Evolutionary conservation across 2,329 filamentous ascomycete genomes (phyloP).

Genomic region (Fusarium temperatum): DNA sequence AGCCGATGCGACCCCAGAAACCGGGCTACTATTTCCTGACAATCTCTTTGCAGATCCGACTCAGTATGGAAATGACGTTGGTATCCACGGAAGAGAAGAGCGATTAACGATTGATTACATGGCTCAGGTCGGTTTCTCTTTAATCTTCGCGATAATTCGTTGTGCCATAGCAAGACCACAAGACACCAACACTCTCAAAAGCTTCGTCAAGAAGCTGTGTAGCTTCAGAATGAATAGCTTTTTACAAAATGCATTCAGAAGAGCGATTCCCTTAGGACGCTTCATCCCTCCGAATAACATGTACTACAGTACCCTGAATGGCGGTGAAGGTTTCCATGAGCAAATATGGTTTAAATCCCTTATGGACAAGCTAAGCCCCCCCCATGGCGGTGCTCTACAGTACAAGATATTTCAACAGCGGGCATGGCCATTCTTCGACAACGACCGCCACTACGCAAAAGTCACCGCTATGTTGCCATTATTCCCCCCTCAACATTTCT

Average conservation of each 20-base stretch:
- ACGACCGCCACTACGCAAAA: conserved; percentile 5
- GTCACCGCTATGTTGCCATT: neutral
- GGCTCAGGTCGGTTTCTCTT: neutral
- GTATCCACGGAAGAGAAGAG: neutral
- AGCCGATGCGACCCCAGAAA: neutral
- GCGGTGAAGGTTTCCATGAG: too few species aligned
- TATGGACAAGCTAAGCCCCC: too few species aligned
- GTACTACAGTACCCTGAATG: too few species aligned
- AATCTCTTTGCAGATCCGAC: neutral
- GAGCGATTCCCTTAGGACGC: neutral
- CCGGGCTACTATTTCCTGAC: conserved; percentile 13
- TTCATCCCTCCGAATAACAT: too few species aligned
- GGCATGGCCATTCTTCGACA: conserved; percentile 18
- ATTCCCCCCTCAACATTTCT: neutral
- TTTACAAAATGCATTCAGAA: neutral
- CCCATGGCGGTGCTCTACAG: too few species aligned
- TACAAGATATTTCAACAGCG: conserved; percentile 10
- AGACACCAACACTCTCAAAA: neutral
- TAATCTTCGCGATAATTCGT: neutral
- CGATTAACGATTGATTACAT: neutral
- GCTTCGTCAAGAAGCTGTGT: neutral
- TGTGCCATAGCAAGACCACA: neutral
- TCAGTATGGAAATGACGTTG: neutral
- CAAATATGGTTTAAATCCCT: too few species aligned
- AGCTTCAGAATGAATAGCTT: neutral